Conservation (phyloP, 805 yeast genomes). For the Diddensiella caesifluorescens region DNA sequence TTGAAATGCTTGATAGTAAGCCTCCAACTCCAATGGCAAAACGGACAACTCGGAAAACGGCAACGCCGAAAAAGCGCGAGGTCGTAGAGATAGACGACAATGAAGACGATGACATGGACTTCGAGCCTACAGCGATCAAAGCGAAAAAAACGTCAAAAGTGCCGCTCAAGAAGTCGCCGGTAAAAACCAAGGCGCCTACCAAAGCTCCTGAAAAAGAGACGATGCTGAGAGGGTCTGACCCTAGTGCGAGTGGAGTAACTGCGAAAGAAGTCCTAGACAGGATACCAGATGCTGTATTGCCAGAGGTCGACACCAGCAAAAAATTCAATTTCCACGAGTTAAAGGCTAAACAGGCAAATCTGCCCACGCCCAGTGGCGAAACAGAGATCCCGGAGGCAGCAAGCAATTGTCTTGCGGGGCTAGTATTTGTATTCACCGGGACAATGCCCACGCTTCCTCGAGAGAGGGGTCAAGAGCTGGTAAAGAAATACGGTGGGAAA, state of each 20-base stretch:
- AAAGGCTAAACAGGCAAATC: conserved; percentile 40
- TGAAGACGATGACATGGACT: conserved; percentile 14
- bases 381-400: conserved; percentile 70
- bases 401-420: conserved; percentile 80
- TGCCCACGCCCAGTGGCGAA: conserved; percentile 17
- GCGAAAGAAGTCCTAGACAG: conserved; percentile 54
- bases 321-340: conserved; percentile 54
- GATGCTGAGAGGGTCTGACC: background rate
- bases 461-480: conserved; percentile 65
- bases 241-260: conserved; percentile 24
- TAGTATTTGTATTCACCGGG: conserved; percentile 93
- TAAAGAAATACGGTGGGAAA: conserved; percentile 84
- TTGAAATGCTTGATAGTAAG: background rate
- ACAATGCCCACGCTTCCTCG: conserved; percentile 74
- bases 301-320: conserved; percentile 42
- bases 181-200: conserved; percentile 9
- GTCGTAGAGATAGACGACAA: conserved; percentile 3
- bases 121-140: background rate
- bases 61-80: background rate
- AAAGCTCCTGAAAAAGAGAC: background rate
- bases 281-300: conserved; percentile 71
- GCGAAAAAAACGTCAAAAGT: background rate
- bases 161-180: conserved; percentile 7
- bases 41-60: conserved; percentile 3
- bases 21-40: conserved; percentile 4